phyloP scores from a whole-genome alignment of 2,329 filamentous ascomycete genomes.

The Keithomyces neogunnii region DNA sequence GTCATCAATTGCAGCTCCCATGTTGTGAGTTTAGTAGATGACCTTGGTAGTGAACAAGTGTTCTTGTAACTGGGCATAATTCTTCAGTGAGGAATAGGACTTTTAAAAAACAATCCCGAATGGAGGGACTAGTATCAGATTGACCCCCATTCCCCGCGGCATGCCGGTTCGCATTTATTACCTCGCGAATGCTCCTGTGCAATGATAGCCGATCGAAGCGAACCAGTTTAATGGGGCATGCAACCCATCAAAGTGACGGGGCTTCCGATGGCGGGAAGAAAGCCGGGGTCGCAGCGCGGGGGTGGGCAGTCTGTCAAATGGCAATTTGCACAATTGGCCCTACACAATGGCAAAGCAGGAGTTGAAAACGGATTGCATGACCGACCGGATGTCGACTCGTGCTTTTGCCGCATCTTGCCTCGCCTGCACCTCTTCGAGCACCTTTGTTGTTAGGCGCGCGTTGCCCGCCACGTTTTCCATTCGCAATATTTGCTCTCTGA shows the following conservation, averaged over 20 bases:
- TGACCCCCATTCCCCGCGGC: too few species aligned
- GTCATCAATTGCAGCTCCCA: constrained; percentile 2
- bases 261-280: too few species aligned
- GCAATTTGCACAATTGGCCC: background rate
- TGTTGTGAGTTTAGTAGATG: too few species aligned
- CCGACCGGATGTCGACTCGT: constrained; percentile 34
- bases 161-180: too few species aligned
- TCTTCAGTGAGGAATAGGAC: too few species aligned
- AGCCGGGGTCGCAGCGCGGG: too few species aligned
- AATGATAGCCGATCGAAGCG: constrained; percentile 3
- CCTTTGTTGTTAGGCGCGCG: constrained; percentile 34
- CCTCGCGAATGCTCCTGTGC: too few species aligned
- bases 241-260: too few species aligned
- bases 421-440: constrained; percentile 36
- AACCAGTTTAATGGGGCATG: too few species aligned
- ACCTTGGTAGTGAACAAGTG: too few species aligned
- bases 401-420: constrained; percentile 25
- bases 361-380: constrained; percentile 41
- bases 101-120: too few species aligned
- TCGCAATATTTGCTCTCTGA: constrained; percentile 37
- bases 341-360: constrained; percentile 43
- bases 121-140: background rate
- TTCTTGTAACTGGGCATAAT: too few species aligned
- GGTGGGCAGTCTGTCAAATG: background rate
- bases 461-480: constrained; percentile 38